These are phyloP conservation scores for Populus euphratica DNA, from an alignment of 345 rosid genomes.

Conservation along the genomic window DNA sequence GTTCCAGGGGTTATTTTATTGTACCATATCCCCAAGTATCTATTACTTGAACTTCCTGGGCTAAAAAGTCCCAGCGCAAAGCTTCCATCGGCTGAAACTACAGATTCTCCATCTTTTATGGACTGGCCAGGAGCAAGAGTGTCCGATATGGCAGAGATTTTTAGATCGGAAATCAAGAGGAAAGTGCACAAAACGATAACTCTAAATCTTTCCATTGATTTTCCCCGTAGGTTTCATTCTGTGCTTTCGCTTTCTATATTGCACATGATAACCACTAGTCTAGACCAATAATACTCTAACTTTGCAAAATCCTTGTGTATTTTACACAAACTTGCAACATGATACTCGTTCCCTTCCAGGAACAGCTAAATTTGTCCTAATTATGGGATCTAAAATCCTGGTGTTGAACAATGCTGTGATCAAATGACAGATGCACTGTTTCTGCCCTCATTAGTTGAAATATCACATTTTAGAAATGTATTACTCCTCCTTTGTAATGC, in stretches of 20 bases:
- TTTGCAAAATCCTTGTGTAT: not conserved
- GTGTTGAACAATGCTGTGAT: not conserved
- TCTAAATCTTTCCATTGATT: not conserved
- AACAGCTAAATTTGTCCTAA: not conserved
- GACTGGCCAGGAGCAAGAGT: slow-evolving; percentile 1
- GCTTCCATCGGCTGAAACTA: not conserved
- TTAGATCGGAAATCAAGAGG: not conserved
- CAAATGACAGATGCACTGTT: not conserved
- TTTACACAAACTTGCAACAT: not conserved
- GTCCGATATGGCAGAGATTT: not conserved
- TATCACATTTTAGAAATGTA: not conserved
- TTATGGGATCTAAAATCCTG: not conserved
- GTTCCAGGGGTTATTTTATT: not conserved
- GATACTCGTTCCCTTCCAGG: not conserved
- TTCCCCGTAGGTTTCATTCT: not conserved
- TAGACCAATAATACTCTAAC: not conserved
- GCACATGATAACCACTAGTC: not conserved
- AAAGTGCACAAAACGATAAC: not conserved
- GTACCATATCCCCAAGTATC: slow-evolving; percentile 5
- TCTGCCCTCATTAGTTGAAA: not conserved
- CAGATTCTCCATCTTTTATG: slow-evolving; percentile 3
- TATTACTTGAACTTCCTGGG: not conserved
- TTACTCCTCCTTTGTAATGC: not conserved
- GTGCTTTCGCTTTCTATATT: not conserved
- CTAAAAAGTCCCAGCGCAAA: slow-evolving; percentile 2